These are phyloP conservation scores for Colletotrichum siamense DNA, from an alignment of 2,329 filamentous ascomycete species.

Conservation along the genomic window DNA sequence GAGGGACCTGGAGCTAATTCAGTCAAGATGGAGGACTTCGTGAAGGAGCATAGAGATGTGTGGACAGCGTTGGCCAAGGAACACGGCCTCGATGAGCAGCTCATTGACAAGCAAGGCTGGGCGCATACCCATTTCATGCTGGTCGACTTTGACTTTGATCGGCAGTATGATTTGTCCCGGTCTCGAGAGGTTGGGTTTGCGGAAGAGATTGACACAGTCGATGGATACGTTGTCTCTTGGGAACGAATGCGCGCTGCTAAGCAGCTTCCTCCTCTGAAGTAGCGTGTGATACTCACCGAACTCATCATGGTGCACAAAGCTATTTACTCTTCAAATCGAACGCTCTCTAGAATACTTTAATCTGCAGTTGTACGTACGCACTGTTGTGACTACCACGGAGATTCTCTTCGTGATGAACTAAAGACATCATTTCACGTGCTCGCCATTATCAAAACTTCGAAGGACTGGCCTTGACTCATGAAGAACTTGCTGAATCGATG, in stretches of 20 bases:
- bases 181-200: constrained; percentile 17
- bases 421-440: not conserved
- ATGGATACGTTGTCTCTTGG: constrained; percentile 13
- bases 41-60: constrained; percentile 1
- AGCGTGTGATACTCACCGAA: not conserved
- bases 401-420: fast-evolving
- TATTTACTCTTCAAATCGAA: not conserved
- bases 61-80: constrained; percentile 12
- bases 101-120: constrained; percentile 3
- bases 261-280: constrained; percentile 7
- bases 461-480: not conserved
- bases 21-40: constrained; percentile 12
- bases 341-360: not conserved
- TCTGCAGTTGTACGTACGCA: not conserved
- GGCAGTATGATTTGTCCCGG: constrained; percentile 21
- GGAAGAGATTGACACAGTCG: constrained; percentile 19
- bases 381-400: fast-evolving
- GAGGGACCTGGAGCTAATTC: not conserved
- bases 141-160: constrained; percentile 24
- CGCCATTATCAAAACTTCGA: not conserved
- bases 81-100: constrained; percentile 6
- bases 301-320: fast-evolving
- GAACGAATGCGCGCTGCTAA: constrained; percentile 22
- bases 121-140: constrained; percentile 15
- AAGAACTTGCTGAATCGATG: not conserved